phyloP scores from a whole-genome alignment of 2,329 filamentous ascomycete genomes.

The Apiospora rasikravindrae region DNA sequence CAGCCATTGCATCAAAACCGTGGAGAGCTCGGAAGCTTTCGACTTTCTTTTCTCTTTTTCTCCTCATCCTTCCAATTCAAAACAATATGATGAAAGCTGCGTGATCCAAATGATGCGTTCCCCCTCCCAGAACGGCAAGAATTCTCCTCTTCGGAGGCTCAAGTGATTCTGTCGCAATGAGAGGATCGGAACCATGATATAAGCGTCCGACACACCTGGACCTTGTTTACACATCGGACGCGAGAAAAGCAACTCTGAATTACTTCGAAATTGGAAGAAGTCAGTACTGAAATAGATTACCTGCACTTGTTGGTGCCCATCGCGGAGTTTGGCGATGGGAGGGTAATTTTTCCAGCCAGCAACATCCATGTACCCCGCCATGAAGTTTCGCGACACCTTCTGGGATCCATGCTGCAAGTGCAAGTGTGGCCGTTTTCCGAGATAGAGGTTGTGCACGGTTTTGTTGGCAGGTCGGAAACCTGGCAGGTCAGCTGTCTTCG shows the following conservation, averaged over 20 bases:
- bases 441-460: not conserved
- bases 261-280: conserved; percentile 41
- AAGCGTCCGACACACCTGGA: conserved; percentile 96
- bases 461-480: not conserved
- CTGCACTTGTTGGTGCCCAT: not conserved
- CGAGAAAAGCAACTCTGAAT: conserved; percentile 97
- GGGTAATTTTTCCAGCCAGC: not conserved
- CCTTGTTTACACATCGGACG: conserved; percentile 98
- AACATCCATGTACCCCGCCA: not conserved
- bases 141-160: conserved; percentile 89
- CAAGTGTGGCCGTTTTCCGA: conserved; percentile 1
- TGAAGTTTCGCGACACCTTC: not conserved
- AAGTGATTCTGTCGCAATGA: conserved; percentile 80
- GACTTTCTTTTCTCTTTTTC: conserved; percentile 55
- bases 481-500: not conserved
- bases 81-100: conserved; percentile 99
- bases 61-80: conserved; percentile 99
- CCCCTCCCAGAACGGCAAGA: conserved; percentile 66
- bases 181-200: conserved; percentile 83
- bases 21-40: conserved; percentile 11
- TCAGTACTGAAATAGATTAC: not conserved
- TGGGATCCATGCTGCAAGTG: not conserved
- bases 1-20: conserved; percentile 22
- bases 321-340: not conserved
- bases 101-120: conserved; percentile 90